Evolutionary conservation across 306 rosid species (phyloP), one percentile per base, ranked within the genome.

Genomic region (Citrullus colocynthis): DNA sequence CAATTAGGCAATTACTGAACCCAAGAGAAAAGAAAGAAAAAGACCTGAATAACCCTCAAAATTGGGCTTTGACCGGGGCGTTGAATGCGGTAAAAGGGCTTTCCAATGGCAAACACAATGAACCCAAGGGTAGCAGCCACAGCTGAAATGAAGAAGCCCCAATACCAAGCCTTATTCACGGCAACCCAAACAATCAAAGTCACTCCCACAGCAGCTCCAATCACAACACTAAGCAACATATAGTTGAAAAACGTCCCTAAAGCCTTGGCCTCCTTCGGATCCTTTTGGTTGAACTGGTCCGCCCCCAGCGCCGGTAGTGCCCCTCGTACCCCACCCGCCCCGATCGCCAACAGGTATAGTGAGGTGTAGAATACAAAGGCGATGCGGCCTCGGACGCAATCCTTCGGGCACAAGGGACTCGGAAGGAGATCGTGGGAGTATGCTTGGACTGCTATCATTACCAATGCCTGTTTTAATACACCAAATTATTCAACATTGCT

Each of bases 271-370:
- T 93, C 91, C 78, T 28, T 83, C 13, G 86, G 85, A 65, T 90
- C 86, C 54, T 88, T 87, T 6, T 82, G 77, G 71, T 89, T 78
- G 75, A 90, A 93, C 44, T 93, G 96, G 69, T 93, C 97, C 7
- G 93, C 96, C 32, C 98, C 98, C 49, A 93, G 87, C 21, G 96
- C 83, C 4, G 98, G 88, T 75, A 93, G 85, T 0, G 93, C 83
- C 24, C 96, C 96, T 80, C 88, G 89, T 4, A 90, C 94, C 10
- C 96, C 98, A 7, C 98, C 98, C 0, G 85, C 73, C 1, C 96
- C 96, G 57, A 90, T 60, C 66, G 98, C 98, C 28, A 87, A 63
- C 64, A 93, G 15, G 73, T 79, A 83, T 41, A 93, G 58, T 6
- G 96, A 88, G 13, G 81, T 70, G 82, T 93, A 90, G 36, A 93